Evolutionary conservation across 371 early-diverging fungal species (phyloP), one percentile per base, ranked within the genome.

Genomic region (Mucor irregularis): DNA sequence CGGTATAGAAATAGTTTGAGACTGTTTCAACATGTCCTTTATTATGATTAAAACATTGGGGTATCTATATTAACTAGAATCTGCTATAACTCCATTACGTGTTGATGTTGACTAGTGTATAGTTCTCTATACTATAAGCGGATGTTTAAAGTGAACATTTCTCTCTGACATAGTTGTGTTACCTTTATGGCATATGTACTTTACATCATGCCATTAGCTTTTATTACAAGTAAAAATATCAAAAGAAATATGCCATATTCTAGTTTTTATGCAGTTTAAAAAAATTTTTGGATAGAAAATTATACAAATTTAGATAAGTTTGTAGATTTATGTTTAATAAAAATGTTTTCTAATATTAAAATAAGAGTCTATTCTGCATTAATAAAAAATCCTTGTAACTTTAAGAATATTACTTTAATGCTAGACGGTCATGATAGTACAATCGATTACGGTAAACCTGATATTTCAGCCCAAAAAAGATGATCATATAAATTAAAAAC

Each of bases 361-460:
- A n/a, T 45, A n/a, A 58, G 58, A 33, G 14, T 58, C 33, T 22
- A 13, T 21, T 26, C 51, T 13, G 39, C 11, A 17, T 3, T 25
- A 5, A 35, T 22, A 0, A 50, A 50, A 9, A 58, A 58, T 13
- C 48, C 58, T 34, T 17, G 6, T 10, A 7, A 21, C 14, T 42
- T 49, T 51, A 50, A 49, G 38, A n/a, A 58, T 45, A 28, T 58
- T 13, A 58, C 58, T 2, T 1, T 49, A 33, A 0, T 44, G 0
- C n/a, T 58, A 16, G 58, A 58, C 45, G 58, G 51, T 4, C 58
- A 58, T 44, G 58, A 48, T 51, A 10, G 19, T 22, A 49, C 34
- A 50, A 50, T 49, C 0, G 48, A 58, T 24, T 58, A 51, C 3
- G 10, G 31, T 7, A 53, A 43, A 8, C 16, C 19, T 0, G 31